phyloP scores from a whole-genome alignment of 352 stramenopile genomes.

The Globisporangium yorkense region DNA sequence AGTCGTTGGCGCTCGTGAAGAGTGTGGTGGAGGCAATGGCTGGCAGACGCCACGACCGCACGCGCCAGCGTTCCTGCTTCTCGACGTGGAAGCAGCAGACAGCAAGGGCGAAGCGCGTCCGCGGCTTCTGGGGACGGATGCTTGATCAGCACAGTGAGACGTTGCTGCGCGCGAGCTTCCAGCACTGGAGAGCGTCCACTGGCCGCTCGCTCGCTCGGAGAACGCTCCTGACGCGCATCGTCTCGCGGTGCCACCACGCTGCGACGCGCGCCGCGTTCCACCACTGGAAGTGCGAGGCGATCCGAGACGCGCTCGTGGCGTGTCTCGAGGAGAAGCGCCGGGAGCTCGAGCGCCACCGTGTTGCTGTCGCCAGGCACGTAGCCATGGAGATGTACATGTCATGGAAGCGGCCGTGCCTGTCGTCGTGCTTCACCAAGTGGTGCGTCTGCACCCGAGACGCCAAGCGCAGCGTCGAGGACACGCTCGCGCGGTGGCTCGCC shows the following conservation, averaged over 20 bases:
- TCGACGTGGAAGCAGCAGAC: conserved; percentile 3
- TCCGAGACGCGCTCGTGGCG: background rate
- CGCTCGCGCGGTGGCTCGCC: background rate
- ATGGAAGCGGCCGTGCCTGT: conserved; percentile 23
- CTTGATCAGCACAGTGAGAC: background rate
- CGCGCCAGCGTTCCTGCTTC: background rate
- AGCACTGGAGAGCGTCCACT: background rate
- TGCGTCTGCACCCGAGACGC: conserved; percentile 4
- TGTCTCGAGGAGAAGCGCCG: background rate
- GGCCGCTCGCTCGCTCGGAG: background rate
- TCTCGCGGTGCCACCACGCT: background rate
- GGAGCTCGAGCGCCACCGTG: conserved; percentile 8
- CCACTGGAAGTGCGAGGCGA: conserved; percentile 7
- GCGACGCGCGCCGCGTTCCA: background rate
- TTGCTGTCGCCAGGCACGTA: conserved; percentile 16
- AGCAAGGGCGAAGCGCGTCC: background rate
- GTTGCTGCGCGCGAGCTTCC: background rate
- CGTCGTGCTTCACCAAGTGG: conserved; percentile 21
- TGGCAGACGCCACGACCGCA: background rate
- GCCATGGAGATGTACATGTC: conserved; percentile 18
- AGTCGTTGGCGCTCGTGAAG: conserved; percentile 5
- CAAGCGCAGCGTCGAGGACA: background rate
- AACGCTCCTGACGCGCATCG: background rate
- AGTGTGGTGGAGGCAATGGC: background rate
- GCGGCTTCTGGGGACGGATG: background rate